Evolutionary conservation across 208 protist species (phyloP), one percentile per base, ranked within the genome.

Genomic region (Novymonas esmeraldas): DNA sequence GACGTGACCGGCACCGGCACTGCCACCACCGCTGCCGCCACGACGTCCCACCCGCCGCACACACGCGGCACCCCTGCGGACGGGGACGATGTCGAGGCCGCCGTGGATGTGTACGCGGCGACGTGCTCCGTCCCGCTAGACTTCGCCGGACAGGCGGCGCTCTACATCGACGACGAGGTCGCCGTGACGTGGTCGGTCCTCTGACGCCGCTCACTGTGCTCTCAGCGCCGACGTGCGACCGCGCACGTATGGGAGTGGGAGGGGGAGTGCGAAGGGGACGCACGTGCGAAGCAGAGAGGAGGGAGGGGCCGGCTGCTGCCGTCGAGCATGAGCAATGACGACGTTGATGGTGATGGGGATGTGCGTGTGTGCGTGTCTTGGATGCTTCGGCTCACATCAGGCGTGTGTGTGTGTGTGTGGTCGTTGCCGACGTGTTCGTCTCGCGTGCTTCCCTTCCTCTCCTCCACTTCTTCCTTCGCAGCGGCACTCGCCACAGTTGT

Each of bases 171-270:
- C 28, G 72, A 49, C 24, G 64, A 66, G 50, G 52, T 71, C 5
- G 72, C 62, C 14, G 72, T 68, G 62, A 72, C 72, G 24, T 80
- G 64, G 67, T 26, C 49, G 0, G 33, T 75, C n/a, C n/a, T n/a
- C n/a, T n/a, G n/a, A n/a, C n/a, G n/a, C n/a, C n/a, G n/a, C n/a
- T n/a, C n/a, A n/a, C n/a, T n/a, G n/a, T n/a, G n/a, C n/a, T n/a
- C n/a, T n/a, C n/a, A n/a, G n/a, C n/a, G n/a, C n/a, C n/a, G n/a
- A n/a, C n/a, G n/a, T n/a, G n/a, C n/a, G n/a, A n/a, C n/a, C n/a
- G n/a, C n/a, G n/a, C n/a, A n/a, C n/a, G n/a, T n/a, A n/a, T n/a
- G n/a, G n/a, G n/a, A n/a, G n/a, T n/a, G n/a, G n/a, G n/a, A n/a
- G n/a, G n/a, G n/a, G n/a, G n/a, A n/a, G n/a, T n/a, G n/a, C n/a